Conservation (phyloP, 2,329 filamentous ascomycete genomes). For the Aspergillus novofumigatus region DNA sequence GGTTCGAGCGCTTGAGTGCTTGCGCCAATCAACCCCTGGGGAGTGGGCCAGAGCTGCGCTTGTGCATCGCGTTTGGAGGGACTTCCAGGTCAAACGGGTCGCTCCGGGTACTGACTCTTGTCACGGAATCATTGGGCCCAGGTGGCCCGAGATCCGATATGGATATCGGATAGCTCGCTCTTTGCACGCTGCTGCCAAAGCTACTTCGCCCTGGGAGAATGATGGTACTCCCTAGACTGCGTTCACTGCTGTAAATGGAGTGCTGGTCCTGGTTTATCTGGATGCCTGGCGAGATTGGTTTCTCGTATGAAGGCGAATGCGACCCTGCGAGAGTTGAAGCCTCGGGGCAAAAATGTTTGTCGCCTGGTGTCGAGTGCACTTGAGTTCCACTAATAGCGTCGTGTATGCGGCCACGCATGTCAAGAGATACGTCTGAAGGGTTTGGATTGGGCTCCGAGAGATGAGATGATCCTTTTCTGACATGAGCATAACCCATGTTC, state of each 20-base stretch:
- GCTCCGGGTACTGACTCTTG: constrained; percentile 24
- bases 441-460: not conserved
- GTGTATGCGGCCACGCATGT: not conserved
- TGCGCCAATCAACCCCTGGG: not conserved
- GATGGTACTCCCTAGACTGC: constrained; percentile 26
- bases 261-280: constrained; percentile 1
- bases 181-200: constrained; percentile 16
- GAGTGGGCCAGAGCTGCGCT: constrained; percentile 7
- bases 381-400: not conserved
- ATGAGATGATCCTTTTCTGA: not conserved
- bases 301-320: not conserved
- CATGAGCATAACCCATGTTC: not conserved
- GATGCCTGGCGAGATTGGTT: not conserved
- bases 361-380: not conserved
- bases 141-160: constrained; percentile 4
- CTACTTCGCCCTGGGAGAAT: constrained; percentile 25
- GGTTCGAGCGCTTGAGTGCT: not conserved
- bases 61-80: constrained; percentile 30
- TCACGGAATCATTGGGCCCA: constrained; percentile 1
- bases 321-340: not conserved
- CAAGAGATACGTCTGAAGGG: not conserved
- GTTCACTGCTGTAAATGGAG: constrained; percentile 15
- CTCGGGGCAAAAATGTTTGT: not conserved
- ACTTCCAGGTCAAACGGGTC: constrained; percentile 35
- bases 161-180: constrained; percentile 12